phyloP scores from a whole-genome alignment of 2,329 filamentous ascomycete genomes.

The Beauveria asiatica region DNA sequence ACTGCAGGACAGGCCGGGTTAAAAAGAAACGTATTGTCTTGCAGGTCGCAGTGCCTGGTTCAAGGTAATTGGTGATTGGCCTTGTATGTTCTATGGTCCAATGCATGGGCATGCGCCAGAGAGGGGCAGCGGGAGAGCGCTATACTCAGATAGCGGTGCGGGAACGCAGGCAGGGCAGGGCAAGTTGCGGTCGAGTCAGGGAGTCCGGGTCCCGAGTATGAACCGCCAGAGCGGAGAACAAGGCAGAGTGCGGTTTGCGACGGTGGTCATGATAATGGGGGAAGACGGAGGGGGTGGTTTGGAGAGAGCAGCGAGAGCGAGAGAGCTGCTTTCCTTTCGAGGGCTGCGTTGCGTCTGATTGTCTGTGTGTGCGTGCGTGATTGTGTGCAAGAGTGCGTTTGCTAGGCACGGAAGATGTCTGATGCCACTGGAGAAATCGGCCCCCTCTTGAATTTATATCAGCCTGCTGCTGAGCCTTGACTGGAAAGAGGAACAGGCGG shows the following conservation, averaged over 20 bases:
- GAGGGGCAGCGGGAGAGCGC: constrained; percentile 2
- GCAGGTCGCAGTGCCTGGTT: constrained; percentile 4
- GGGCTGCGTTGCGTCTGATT: neutral
- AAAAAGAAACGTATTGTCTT: constrained; percentile 1
- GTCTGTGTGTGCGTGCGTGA: neutral
- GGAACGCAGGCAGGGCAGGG: neutral
- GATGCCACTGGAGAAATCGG: neutral
- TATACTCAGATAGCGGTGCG: neutral
- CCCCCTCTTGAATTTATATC: neutral
- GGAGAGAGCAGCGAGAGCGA: neutral
- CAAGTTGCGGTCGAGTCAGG: constrained; percentile 8
- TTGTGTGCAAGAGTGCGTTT: neutral
- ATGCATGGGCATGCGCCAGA: constrained; percentile 10
- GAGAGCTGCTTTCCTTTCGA: neutral
- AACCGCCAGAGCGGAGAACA: constrained; percentile 11
- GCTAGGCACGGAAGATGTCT: neutral
- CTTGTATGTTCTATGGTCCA: constrained; percentile 3
- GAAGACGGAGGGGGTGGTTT: neutral
- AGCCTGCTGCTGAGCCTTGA: neutral
- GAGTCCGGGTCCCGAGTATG: constrained; percentile 10
- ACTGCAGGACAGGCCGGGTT: neutral
- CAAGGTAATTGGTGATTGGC: constrained; percentile 8
- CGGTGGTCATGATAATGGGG: constrained; percentile 7
- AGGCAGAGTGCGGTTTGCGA: constrained; percentile 4
- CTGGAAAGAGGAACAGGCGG: neutral